Percentiles rank a stretch among this genome's conserved stretches.
phyloP scores from a whole-genome alignment of 2,329 filamentous ascomycete species.

The Chaetomiaceae sp. region DNA sequence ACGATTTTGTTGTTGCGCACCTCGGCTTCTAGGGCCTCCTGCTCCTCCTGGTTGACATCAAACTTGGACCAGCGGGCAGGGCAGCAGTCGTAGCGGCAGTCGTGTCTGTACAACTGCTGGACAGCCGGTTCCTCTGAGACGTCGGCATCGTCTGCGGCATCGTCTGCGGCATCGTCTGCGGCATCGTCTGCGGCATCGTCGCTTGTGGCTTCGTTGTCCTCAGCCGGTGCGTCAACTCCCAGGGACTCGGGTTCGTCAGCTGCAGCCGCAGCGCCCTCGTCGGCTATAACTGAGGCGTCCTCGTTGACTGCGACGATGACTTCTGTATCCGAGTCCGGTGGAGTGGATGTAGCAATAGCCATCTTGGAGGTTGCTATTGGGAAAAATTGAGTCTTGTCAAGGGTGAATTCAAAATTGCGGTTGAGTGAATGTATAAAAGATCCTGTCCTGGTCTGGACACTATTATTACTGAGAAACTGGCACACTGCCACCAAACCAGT shows the following conservation, averaged over 20 bases:
- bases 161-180: not conserved
- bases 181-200: not conserved
- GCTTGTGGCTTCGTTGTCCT: not conserved
- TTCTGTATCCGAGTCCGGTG: not conserved
- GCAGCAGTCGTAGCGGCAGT: conserved; percentile 26
- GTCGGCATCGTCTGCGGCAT: not conserved
- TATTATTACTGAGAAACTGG: too few relatives aligned
- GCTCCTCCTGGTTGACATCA: conserved; percentile 29
- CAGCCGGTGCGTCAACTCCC: too few relatives aligned
- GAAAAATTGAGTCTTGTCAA: not conserved
- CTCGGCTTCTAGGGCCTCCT: conserved; percentile 24
- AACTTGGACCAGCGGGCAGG: conserved; percentile 31
- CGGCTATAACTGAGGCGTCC: not conserved
- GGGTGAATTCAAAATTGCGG: too few relatives aligned
- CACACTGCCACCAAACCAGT: too few relatives aligned
- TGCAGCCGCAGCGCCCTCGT: not conserved
- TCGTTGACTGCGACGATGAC: not conserved
- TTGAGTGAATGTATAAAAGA: too few relatives aligned
- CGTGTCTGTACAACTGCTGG: conserved; percentile 24
- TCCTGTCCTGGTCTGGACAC: too few relatives aligned
- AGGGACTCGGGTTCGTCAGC: not conserved
- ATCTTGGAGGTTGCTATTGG: not conserved
- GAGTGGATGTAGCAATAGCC: not conserved
- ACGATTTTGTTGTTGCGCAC: conserved; percentile 31
- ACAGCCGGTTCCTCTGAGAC: not conserved